These are phyloP conservation scores for Cryphonectria japonica DNA, from an alignment of 2,329 filamentous ascomycete genomes.

Conservation along the genomic window DNA sequence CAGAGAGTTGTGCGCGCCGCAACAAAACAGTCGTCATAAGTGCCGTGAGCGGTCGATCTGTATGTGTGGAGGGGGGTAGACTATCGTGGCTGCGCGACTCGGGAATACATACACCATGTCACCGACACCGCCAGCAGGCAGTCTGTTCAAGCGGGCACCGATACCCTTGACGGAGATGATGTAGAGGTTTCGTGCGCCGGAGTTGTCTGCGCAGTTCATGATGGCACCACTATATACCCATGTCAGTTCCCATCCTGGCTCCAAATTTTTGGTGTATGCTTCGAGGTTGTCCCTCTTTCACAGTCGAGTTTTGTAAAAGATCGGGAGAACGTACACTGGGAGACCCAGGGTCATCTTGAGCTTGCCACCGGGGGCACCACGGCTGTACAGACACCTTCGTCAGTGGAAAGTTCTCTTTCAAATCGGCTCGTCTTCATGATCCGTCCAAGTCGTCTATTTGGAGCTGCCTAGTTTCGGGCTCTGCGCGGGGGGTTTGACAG, in stretches of 20 bases:
- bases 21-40: background rate
- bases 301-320: conserved; percentile 23
- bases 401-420: conserved; percentile 34
- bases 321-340: conserved; percentile 79
- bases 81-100: conserved; percentile 1
- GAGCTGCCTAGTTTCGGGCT: conserved; percentile 14
- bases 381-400: conserved; percentile 50
- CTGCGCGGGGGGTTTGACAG: conserved; percentile 13
- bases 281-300: conserved; percentile 18
- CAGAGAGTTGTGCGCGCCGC: background rate
- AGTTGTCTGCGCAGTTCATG: conserved; percentile 99
- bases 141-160: conserved; percentile 94
- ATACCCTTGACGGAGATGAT: conserved; percentile 99
- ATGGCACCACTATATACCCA: conserved; percentile 77
- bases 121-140: conserved; percentile 95
- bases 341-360: conserved; percentile 99
- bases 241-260: conserved; percentile 31
- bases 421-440: background rate
- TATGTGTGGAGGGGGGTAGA: background rate
- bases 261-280: conserved; percentile 13
- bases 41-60: background rate
- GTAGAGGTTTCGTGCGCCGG: conserved; percentile 97
- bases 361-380: conserved; percentile 99
- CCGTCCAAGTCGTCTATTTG: conserved; percentile 12
- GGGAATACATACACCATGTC: conserved; percentile 76